phyloP scores from a whole-genome alignment of 106 monocot genomes.

The Dioscorea alata region DNA sequence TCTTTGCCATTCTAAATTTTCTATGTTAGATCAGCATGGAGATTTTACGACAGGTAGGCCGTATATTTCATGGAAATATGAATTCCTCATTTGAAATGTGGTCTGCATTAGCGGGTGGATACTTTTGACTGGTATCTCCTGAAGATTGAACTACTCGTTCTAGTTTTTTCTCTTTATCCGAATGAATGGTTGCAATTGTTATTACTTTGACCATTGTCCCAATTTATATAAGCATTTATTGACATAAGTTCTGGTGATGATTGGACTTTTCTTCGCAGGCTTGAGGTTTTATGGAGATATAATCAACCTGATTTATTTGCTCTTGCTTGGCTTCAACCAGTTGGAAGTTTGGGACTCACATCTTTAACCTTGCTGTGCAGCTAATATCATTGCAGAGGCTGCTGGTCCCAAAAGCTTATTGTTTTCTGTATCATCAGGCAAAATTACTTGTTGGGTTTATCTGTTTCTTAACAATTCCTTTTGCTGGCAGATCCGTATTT shows the following conservation, averaged over 20 bases:
- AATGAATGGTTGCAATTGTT: background rate
- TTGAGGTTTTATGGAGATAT: conserved; percentile 58
- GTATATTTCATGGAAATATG: background rate
- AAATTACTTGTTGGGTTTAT: background rate
- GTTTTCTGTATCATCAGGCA: conserved; percentile 2
- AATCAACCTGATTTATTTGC: conserved; percentile 59
- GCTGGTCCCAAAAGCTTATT: conserved; percentile 5
- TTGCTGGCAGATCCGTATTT: background rate
- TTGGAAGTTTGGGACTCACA: conserved; percentile 75
- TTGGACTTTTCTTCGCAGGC: conserved; percentile 49
- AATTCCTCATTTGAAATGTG: background rate
- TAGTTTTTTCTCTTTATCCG: background rate
- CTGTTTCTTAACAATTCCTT: conserved; percentile 5
- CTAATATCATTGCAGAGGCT: conserved; percentile 67
- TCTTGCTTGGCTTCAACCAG: conserved; percentile 56
- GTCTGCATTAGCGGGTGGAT: background rate
- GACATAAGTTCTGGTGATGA: conserved; percentile 22
- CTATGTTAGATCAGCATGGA: too few relatives aligned
- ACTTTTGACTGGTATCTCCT: background rate
- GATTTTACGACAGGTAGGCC: too few relatives aligned
- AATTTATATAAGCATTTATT: conserved; percentile 15
- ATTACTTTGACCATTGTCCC: background rate
- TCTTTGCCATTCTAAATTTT: too few relatives aligned
- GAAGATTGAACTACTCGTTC: background rate
- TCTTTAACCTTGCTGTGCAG: conserved; percentile 67